Evolutionary conservation across 192 early-diverging fungal species (phyloP), one percentile per base, ranked within the genome.

Genomic region (Coemansia sp.): DNA sequence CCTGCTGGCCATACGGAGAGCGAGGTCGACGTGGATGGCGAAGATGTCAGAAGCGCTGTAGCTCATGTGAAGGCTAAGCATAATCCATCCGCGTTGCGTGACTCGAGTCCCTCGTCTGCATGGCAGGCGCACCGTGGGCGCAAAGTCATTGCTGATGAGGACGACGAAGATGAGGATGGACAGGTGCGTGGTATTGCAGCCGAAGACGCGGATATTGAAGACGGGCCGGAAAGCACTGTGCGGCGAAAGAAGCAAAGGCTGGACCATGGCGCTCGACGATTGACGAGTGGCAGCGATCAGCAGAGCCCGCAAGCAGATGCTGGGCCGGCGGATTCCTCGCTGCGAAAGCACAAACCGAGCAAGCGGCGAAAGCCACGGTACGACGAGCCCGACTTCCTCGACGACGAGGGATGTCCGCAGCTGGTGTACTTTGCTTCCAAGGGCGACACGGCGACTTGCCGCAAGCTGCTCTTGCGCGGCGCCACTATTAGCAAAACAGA

Each of bases 401-500:
- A 79, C 45, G 60, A 59, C 38, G 56, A 24, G 12, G 73, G 72
- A 0, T 66, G 64, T n/a, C 77, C 78, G 19, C 79, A 76, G 64
- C 71, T 82, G 6, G 74, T 77, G 1, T 76, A 76, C 42, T 76
- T 76, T 69, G 79, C 74, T 27, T 64, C 74, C 10, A 76, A 67
- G 20, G 79, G 74, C 24, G 79, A 82, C 45, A 47, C 67, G 4
- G 40, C 38, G 1, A 53, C 61, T 2, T 82, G 79, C 32, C 67
- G 68, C 20, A 73, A 76, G 64, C 67, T 82, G 29, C 68, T 82
- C n/a, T 38, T 68, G 38, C 66, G 70, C 15, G 79, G 79, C 25
- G 74, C 79, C 11, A 47, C 66, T 7, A 67, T 82, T 14, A 61
- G 59, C 62, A 46, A 22, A 20, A 57, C 67, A 0, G 74, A 82